Evolutionary conservation across 192 early-diverging fungal genomes (phyloP).

Genomic region (Allomyces javanicus): DNA sequence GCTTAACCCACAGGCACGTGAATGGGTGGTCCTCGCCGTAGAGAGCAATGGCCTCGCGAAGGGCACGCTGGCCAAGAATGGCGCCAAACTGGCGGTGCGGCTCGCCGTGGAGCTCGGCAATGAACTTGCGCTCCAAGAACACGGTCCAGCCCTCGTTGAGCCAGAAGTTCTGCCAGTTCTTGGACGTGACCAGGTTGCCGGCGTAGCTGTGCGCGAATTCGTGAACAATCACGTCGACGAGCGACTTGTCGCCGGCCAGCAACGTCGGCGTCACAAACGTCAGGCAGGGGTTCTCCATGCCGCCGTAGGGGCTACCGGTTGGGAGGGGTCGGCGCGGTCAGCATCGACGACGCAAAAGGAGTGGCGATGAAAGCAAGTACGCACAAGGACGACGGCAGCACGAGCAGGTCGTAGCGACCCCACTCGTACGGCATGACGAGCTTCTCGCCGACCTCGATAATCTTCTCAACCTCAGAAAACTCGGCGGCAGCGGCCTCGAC

Average conservation of each 20-base stretch:
- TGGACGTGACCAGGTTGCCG: slow-evolving; percentile 66
- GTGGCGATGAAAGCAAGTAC: slow-evolving; percentile 9
- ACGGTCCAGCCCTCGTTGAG: slow-evolving; percentile 93
- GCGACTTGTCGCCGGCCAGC: slow-evolving; percentile 77
- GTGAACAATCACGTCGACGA: slow-evolving; percentile 89
- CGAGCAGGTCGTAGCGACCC: slow-evolving; percentile 86
- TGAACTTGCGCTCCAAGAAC: slow-evolving; percentile 81
- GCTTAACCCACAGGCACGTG: slow-evolving; percentile 51
- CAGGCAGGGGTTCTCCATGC: slow-evolving; percentile 95
- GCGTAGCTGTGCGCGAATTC: slow-evolving; percentile 86
- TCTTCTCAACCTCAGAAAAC: slow-evolving; percentile 48
- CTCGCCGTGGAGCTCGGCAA: slow-evolving; percentile 58
- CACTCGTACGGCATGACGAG: slow-evolving; percentile 62
- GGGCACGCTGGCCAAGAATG: slow-evolving; percentile 58
- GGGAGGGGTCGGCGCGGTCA: too few species aligned
- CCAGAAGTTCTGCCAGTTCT: slow-evolving; percentile 64
- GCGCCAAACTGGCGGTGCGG: slow-evolving; percentile 58
- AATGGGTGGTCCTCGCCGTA: slow-evolving; percentile 43
- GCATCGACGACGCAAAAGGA: too few species aligned
- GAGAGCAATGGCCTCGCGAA: slow-evolving; percentile 46
- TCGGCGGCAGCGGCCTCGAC: slow-evolving; percentile 83
- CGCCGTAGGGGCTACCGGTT: slow-evolving; percentile 17
- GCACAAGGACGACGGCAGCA: slow-evolving; percentile 73
- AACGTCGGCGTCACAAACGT: slow-evolving; percentile 97
- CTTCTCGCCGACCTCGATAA: slow-evolving; percentile 31